These are phyloP conservation scores for Auricularia auricula-judae DNA, from an alignment of 768 basidiomycete species.

Conservation along the genomic window DNA sequence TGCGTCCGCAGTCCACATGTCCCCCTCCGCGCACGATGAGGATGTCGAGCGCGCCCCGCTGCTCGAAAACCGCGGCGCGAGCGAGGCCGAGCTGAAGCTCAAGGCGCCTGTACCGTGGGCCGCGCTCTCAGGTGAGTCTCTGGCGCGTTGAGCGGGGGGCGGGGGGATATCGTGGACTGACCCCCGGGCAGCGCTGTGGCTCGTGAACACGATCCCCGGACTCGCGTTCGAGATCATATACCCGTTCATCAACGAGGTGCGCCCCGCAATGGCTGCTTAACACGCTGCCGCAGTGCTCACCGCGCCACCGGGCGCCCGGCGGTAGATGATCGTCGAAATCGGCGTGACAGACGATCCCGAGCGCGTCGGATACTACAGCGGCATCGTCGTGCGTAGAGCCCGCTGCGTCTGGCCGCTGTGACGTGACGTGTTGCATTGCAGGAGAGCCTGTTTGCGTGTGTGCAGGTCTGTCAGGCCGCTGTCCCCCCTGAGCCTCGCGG, in stretches of 20 bases:
- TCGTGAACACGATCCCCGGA: not conserved
- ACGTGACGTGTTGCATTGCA: conserved; percentile 4
- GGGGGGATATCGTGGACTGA: not conserved
- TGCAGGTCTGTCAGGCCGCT: not conserved
- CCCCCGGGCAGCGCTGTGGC: not conserved
- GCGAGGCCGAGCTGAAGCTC: not conserved
- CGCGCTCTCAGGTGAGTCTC: not conserved
- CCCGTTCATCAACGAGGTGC: not conserved
- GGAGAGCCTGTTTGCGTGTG: conserved; percentile 1
- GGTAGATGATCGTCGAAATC: conserved; percentile 13
- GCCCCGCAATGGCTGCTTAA: not conserved
- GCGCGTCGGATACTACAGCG: conserved; percentile 13
- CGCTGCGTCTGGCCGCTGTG: conserved; percentile 1
- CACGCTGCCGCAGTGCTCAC: not conserved
- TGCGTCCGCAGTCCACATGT: not conserved
- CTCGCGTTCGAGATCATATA: conserved; percentile 1
- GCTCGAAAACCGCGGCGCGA: not conserved
- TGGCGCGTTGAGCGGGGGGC: not conserved
- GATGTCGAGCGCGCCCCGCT: not conserved
- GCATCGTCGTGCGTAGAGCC: conserved; percentile 5
- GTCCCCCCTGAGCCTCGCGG: too few relatives aligned
- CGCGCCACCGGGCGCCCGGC: too few relatives aligned
- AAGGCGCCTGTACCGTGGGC: not conserved
- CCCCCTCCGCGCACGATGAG: not conserved
- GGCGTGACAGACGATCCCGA: conserved; percentile 12